These are phyloP conservation scores for Yamadazyma aaseri DNA, from an alignment of 1,139 yeast species.

Conservation along the genomic window DNA sequence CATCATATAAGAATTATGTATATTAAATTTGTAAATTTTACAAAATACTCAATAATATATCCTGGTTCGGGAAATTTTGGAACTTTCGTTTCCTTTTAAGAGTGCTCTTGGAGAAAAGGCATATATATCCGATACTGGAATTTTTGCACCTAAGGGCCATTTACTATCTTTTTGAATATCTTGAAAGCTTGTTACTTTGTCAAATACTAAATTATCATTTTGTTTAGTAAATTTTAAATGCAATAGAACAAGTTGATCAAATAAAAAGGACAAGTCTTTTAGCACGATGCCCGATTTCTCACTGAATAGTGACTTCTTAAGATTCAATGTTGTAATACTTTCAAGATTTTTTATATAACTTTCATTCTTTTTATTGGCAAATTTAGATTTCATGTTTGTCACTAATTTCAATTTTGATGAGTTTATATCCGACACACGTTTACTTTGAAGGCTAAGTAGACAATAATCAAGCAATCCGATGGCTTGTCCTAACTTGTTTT, in stretches of 20 bases:
- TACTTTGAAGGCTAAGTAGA: constrained; percentile 39
- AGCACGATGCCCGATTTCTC: constrained; percentile 36
- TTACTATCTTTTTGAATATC: constrained; percentile 39
- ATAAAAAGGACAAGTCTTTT: constrained; percentile 37
- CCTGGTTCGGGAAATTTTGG: background rate
- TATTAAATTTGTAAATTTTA: no score
- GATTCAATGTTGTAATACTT: constrained; percentile 36
- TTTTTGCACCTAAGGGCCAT: constrained; percentile 46
- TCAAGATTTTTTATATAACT: constrained; percentile 29
- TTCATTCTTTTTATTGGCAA: constrained; percentile 31
- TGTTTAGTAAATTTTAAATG: constrained; percentile 44
- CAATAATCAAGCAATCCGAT: constrained; percentile 42
- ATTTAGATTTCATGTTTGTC: constrained; percentile 25
- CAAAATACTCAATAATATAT: no score
- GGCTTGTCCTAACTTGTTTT: constrained; percentile 41
- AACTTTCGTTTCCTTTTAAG: no score
- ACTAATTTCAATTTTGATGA: constrained; percentile 15
- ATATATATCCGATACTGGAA: constrained; percentile 27
- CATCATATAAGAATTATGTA: no score
- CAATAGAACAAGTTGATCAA: constrained; percentile 38
- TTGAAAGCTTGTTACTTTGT: constrained; percentile 35
- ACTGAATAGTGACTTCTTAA: constrained; percentile 36
- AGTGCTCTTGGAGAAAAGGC: constrained; percentile 9
- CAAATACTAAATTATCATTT: constrained; percentile 41
- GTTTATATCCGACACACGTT: constrained; percentile 19